Base-by-base conservation (phyloP, 129 eudicot genomes). In the Erigeron canadensis region DNA sequence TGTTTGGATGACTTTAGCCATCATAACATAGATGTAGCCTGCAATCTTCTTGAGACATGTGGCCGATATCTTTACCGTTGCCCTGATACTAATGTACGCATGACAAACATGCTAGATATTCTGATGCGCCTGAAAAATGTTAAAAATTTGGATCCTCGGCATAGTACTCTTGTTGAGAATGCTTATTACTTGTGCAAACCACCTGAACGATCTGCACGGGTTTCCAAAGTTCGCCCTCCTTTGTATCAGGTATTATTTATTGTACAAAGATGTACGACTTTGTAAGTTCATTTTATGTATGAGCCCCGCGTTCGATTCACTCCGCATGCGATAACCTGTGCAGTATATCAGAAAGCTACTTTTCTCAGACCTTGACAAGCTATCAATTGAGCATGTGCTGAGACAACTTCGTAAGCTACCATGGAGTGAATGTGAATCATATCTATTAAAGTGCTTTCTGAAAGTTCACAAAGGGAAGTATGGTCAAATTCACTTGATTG, bases 21-120 rank as follows among this genome's bases (percentile, higher is more conserved):
- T 77, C 98, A 93, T 79, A 93, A 93, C 79, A 93, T 93, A 60
- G 98, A 93, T 64, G 98, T 93, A 59, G 98, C 98, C 42, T 93
- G 98, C 88, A 93, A 87, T 82, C 98, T 93, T 74, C 92, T 93
- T 48, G 98, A 93, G 87, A 93, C 96, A 55, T 89, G 98, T 79
- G 98, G 98, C 54, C 90, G 98, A 70, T 93, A 87, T 81, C 91
- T 93, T 13, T 87, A 93, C 77, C 92, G 98, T 41, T 87, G 90
- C 48, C 95, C 98, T 46, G 98, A 93, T 67, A 93, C 98, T 55
- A 67, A 80, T 15, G 84, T 89, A 62, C 98, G 98, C 57, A 93
- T 93, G 98, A 87, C 92, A 37, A 93, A 93, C 86, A 93, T 93
- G 98, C 70, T 93, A 76, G 98, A 93, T 85, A 93, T 93, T 50